Base-by-base conservation (phyloP, 2,329 filamentous ascomycete genomes). In the Epichloe festucae region DNA sequence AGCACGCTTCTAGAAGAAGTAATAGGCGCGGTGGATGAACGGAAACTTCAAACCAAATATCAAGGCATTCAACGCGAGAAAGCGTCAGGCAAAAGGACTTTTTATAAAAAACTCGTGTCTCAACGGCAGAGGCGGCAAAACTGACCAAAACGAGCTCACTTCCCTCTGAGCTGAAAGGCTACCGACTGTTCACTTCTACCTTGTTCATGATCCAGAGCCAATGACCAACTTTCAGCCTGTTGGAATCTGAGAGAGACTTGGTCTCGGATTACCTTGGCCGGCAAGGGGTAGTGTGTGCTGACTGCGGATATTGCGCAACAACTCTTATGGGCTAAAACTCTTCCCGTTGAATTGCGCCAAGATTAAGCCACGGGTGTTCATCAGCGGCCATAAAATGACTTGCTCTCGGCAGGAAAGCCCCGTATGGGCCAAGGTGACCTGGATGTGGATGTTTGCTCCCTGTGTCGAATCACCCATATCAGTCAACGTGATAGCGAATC, bases 41-140 rank as follows among this genome's bases (percentile, higher is more conserved):
- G 76, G 54, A 85, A 87, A 59, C 93, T 96, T 72, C 89, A 87
- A 74, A 78, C 76, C 62, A 96, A 95, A 69, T 97, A 95, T 68
- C 76, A 79, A 52, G 84, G 91, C 53, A 88, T 97, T 48, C 89
- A 96, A 65, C 75, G 75, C 48, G 77, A 77, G 55, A 97, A 95
- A 70, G 80, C 78, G 23, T 95, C 87, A 60, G 93, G 93, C 49
- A 94, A 89, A 73, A 96, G 91, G 70, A 82, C 79, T 0, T 85
- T 87, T 61, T 97, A 96, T 74, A 91, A 91, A 64, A 83, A 83
- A 52, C 67, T 95, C 58, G 80, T 86, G 63, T 65, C 70, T 21
- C 59, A 65, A 44, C 60, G 67, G 47, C 64, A 65, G 23, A 67
- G 62, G 52, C 51, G 53, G 46, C 54, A 57, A 21, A 53, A 55